These are phyloP conservation scores for Cladosporium sp. DNA, from an alignment of 2,329 filamentous ascomycete species.

Conservation along the genomic window DNA sequence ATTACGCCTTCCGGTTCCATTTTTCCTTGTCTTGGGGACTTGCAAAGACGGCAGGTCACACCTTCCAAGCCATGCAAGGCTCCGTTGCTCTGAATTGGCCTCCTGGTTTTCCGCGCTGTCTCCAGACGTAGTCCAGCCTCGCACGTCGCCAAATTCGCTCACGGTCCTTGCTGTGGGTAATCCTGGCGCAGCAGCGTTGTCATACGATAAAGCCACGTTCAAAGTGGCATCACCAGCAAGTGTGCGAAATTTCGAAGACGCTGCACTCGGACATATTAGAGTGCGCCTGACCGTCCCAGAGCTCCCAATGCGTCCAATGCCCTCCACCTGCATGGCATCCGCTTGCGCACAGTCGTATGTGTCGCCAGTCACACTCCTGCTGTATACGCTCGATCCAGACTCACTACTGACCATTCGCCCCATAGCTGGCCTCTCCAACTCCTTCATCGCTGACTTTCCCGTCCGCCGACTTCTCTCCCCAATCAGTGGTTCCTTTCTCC, in stretches of 20 bases:
- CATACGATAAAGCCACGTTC: too few species aligned
- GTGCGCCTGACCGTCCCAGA: too few species aligned
- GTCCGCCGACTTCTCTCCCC: slow-evolving; percentile 12
- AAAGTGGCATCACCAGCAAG: too few species aligned
- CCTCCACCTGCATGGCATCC: too few species aligned
- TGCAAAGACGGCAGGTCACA: not conserved
- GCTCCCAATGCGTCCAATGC: too few species aligned
- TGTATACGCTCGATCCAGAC: slow-evolving; percentile 27
- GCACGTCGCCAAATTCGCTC: not conserved
- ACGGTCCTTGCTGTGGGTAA: not conserved
- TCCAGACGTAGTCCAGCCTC: not conserved
- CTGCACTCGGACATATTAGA: too few species aligned
- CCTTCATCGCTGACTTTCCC: not conserved
- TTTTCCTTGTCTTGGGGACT: not conserved
- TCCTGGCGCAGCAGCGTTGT: too few species aligned
- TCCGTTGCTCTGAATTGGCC: not conserved
- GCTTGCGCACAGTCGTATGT: not conserved
- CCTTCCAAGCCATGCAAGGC: not conserved
- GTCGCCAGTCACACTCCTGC: slow-evolving; percentile 23
- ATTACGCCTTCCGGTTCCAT: too few species aligned
- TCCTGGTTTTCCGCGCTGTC: not conserved
- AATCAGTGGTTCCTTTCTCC: not conserved
- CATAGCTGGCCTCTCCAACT: not conserved
- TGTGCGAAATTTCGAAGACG: too few species aligned
- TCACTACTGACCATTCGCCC: slow-evolving; percentile 14